These are phyloP conservation scores for Acidiella bohemica DNA, from an alignment of 495 filamentous ascomycete species.

Conservation along the genomic window DNA sequence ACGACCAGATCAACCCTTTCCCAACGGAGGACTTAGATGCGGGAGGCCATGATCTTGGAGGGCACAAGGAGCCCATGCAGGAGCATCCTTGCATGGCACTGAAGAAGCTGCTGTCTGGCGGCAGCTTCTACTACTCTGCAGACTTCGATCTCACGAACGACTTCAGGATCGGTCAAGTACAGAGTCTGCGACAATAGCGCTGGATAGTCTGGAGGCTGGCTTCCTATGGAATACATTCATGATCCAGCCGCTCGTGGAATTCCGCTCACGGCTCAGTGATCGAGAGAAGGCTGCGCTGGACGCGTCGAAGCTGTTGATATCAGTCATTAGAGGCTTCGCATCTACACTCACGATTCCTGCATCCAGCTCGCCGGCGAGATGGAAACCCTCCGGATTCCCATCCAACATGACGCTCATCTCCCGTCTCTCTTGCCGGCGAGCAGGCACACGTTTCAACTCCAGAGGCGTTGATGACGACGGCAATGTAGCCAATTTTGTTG, in stretches of 20 bases:
- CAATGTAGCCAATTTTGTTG: constrained; percentile 87
- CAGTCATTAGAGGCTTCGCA: constrained; percentile 86
- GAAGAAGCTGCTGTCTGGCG: constrained; percentile 81
- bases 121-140: constrained; percentile 96
- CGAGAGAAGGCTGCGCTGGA: constrained; percentile 65
- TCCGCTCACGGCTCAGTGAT: constrained; percentile 62
- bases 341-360: constrained; percentile 70
- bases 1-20: constrained; percentile 45
- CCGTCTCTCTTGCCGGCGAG: constrained; percentile 76
- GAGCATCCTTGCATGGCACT: constrained; percentile 83
- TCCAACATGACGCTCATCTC: constrained; percentile 80
- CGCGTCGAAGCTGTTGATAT: constrained; percentile 74
- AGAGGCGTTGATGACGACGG: constrained; percentile 95
- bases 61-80: constrained; percentile 46
- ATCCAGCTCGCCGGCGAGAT: constrained; percentile 38
- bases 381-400: constrained; percentile 50
- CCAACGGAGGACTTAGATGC: constrained; percentile 37
- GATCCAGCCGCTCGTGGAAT: constrained; percentile 75
- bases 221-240: constrained; percentile 98
- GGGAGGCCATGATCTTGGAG: constrained; percentile 41
- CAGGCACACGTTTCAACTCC: constrained; percentile 91
- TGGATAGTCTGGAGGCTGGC: constrained; percentile 56
- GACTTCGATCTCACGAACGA: constrained; percentile 90
- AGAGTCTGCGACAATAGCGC: constrained; percentile 26
- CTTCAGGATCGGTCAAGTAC: constrained; percentile 69